Evolutionary conservation across 2,329 filamentous ascomycete species (phyloP).

Genomic region (Colletotrichum sp.): DNA sequence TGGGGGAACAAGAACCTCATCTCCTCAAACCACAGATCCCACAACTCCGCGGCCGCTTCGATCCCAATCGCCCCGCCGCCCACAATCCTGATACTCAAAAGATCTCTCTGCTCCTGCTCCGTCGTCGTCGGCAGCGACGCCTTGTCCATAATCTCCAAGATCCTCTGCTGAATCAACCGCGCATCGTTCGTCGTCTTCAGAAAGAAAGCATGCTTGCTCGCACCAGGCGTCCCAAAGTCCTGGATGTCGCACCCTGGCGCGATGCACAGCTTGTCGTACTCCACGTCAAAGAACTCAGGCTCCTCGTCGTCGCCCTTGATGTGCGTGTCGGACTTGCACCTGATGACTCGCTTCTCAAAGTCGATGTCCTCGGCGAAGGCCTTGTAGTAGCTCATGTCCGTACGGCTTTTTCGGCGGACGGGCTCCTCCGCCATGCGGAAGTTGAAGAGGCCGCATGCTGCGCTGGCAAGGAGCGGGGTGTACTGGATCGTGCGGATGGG

Average conservation of each 20-base stretch:
- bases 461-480: constrained; percentile 95
- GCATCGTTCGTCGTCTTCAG: constrained; percentile 97
- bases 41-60: constrained; percentile 96
- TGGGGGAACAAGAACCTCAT: constrained; percentile 98
- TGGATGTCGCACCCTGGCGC: constrained; percentile 98
- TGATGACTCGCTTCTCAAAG: constrained; percentile 84
- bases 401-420: constrained; percentile 90
- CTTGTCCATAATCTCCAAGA: constrained; percentile 99
- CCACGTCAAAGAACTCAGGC: constrained; percentile 78
- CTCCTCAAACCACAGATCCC: constrained; percentile 98
- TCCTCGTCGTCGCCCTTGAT: constrained; percentile 75
- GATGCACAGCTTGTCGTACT: constrained; percentile 97
- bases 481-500: constrained; percentile 99
- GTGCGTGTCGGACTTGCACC: constrained; percentile 90
- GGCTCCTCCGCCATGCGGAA: constrained; percentile 99
- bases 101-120: constrained; percentile 83
- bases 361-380: constrained; percentile 96
- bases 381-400: constrained; percentile 98
- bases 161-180: constrained; percentile 94
- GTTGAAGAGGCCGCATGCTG: constrained; percentile 96
- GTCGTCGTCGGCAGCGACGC: constrained; percentile 95
- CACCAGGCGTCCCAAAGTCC: constrained; percentile 96
- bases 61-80: constrained; percentile 95
- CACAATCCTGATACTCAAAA: constrained; percentile 97
- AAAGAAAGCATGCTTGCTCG: constrained; percentile 94